Percentiles rank a stretch among this genome's conserved stretches.
Evolutionary conservation across 106 monocot species (phyloP).

Genomic region (Ottelia alismoides): DNA sequence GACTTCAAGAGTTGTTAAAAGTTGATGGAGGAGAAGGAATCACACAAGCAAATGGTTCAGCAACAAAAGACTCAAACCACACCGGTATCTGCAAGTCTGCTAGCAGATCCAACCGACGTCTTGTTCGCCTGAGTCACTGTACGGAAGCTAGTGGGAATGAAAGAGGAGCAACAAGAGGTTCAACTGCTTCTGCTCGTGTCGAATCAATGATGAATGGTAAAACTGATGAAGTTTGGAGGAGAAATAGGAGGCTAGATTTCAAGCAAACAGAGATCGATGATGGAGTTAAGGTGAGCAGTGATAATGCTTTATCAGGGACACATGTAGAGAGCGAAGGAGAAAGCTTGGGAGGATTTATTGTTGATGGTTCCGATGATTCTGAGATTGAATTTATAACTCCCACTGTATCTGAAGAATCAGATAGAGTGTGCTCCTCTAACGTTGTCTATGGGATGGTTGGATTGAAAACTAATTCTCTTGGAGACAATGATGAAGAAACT

Average conservation of each 20-base stretch:
- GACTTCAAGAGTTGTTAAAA: not conserved
- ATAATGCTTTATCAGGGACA: slow-evolving; percentile 6
- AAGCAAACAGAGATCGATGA: slow-evolving; percentile 1
- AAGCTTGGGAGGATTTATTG: slow-evolving; percentile 22
- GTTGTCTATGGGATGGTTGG: not conserved
- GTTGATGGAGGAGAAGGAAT: not conserved
- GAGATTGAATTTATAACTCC: slow-evolving; percentile 8
- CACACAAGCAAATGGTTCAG: too few relatives aligned
- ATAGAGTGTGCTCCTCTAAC: slow-evolving; percentile 1
- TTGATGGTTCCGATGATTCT: slow-evolving; percentile 4
- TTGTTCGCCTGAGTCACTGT: not conserved
- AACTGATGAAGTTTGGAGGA: not conserved
- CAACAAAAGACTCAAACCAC: too few relatives aligned
- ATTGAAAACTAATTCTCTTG: not conserved
- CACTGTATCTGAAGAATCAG: too few relatives aligned
- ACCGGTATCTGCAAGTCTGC: too few relatives aligned
- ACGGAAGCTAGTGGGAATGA: not conserved
- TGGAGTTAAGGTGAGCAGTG: slow-evolving; percentile 4
- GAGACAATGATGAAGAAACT: slow-evolving; percentile 4
- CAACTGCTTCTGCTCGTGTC: not conserved
- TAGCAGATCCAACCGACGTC: not conserved
- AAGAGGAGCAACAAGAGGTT: not conserved
- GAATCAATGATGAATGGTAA: not conserved
- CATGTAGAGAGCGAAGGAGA: slow-evolving; percentile 28
- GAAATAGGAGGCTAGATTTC: slow-evolving; percentile 1